phyloP scores from a whole-genome alignment of 345 rosid species.

The Ceriops tagal region DNA sequence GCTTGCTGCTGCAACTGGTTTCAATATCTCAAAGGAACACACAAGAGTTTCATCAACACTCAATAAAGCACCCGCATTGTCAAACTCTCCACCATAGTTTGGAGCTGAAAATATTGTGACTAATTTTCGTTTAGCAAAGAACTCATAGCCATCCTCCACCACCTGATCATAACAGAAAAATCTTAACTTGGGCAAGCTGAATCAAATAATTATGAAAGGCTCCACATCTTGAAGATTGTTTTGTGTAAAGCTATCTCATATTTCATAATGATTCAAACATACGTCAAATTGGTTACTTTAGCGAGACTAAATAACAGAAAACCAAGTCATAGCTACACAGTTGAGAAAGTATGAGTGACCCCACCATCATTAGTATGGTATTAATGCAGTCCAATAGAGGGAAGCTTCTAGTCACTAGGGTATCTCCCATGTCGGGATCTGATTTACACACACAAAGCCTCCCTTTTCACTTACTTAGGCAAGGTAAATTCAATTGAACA shows the following conservation, averaged over 20 bases:
- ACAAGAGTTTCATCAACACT: slow-evolving; percentile 77
- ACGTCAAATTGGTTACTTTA: background rate
- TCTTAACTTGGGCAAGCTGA: slow-evolving; percentile 1
- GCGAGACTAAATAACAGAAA: background rate
- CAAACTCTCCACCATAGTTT: slow-evolving; percentile 99
- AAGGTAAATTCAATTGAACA: background rate
- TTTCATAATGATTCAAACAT: background rate
- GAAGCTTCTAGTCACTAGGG: background rate
- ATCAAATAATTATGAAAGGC: background rate
- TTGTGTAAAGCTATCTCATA: background rate
- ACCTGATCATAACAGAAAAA: slow-evolving; percentile 46
- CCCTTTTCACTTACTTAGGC: background rate
- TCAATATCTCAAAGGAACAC: slow-evolving; percentile 92
- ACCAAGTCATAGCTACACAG: background rate
- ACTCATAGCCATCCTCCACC: slow-evolving; percentile 98
- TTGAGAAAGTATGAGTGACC: background rate
- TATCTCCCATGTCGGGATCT: background rate
- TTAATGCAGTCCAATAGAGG: background rate
- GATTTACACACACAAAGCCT: background rate
- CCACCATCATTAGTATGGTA: too few species aligned
- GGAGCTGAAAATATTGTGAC: slow-evolving; percentile 99
- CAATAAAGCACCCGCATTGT: slow-evolving; percentile 91
- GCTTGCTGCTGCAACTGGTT: slow-evolving; percentile 55
- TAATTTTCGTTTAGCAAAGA: slow-evolving; percentile 77
- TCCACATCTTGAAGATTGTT: background rate